These are phyloP conservation scores for Candida ascalaphidarum DNA, from an alignment of 805 yeast species.

Conservation along the genomic window DNA sequence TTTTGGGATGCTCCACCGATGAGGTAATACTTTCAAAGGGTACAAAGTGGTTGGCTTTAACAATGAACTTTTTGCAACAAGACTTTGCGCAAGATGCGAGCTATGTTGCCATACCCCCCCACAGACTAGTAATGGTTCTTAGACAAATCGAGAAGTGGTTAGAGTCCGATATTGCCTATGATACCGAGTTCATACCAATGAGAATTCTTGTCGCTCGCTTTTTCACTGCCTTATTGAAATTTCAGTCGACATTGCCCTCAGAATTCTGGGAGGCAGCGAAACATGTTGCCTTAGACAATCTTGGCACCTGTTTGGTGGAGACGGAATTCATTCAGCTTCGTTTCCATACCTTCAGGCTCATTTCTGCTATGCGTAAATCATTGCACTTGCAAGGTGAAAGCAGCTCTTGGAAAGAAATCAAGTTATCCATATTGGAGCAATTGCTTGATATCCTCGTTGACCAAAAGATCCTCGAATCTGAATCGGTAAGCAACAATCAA, in stretches of 20 bases:
- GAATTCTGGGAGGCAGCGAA: slow-evolving; percentile 28
- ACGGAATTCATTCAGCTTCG: slow-evolving; percentile 35
- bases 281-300: slow-evolving; percentile 34
- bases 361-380: slow-evolving; percentile 21
- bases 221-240: slow-evolving; percentile 16
- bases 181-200: slow-evolving; percentile 39
- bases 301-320: slow-evolving; percentile 32
- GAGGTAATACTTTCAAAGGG: slow-evolving; percentile 36
- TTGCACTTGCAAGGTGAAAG: too few relatives aligned
- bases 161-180: slow-evolving; percentile 55
- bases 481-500: too few relatives aligned
- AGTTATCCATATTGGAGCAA: neutral
- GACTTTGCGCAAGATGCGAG: slow-evolving; percentile 9
- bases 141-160: slow-evolving; percentile 48
- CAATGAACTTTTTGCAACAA: slow-evolving; percentile 32
- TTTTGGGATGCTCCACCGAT: slow-evolving; percentile 43
- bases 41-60: slow-evolving; percentile 36
- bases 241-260: slow-evolving; percentile 14
- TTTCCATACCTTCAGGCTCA: slow-evolving; percentile 38
- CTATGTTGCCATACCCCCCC: slow-evolving; percentile 47
- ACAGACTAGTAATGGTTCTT: slow-evolving; percentile 56
- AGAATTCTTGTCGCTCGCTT: slow-evolving; percentile 46
- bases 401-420: too few relatives aligned
- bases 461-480: too few relatives aligned
- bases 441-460: too few relatives aligned